Evolutionary conservation across 768 basidiomycete species (phyloP).

Genomic region (Lentinus brumalis): DNA sequence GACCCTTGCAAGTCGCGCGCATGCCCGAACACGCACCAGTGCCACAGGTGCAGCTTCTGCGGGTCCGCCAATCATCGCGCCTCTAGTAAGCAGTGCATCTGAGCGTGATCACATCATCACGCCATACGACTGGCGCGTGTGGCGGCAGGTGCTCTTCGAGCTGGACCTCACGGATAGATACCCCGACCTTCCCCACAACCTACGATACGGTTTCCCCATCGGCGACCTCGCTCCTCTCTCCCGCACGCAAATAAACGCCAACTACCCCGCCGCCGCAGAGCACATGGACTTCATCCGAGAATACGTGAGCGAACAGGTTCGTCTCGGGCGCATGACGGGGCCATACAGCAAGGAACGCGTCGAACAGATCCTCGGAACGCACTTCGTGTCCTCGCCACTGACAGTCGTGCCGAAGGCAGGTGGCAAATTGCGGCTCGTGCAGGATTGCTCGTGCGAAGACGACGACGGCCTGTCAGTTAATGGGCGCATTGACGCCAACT

Average conservation of each 20-base stretch:
- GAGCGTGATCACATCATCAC: conserved; percentile 10
- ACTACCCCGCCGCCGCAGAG: background rate
- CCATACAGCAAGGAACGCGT: background rate
- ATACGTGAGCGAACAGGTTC: background rate
- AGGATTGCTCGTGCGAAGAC: conserved; percentile 1
- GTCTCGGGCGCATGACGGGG: background rate
- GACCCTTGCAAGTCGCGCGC: background rate
- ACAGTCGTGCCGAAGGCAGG: conserved; percentile 1
- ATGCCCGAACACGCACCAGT: background rate
- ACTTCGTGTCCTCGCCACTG: conserved; percentile 4
- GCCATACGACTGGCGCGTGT: background rate
- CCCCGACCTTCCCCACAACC: background rate
- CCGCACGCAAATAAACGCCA: background rate
- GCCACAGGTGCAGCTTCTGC: conserved; percentile 7
- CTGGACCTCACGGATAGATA: background rate
- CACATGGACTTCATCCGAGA: conserved; percentile 4
- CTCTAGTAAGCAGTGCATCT: background rate
- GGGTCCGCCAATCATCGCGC: conserved; percentile 6
- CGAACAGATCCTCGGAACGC: background rate
- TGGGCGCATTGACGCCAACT: background rate
- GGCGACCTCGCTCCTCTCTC: background rate
- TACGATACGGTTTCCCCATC: conserved; percentile 3
- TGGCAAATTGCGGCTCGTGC: background rate
- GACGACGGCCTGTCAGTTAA: background rate
- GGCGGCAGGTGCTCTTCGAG: background rate